Evolutionary conservation across 176 grass and related monocot genomes (phyloP).

Genomic region (Melocanna baccifera): DNA sequence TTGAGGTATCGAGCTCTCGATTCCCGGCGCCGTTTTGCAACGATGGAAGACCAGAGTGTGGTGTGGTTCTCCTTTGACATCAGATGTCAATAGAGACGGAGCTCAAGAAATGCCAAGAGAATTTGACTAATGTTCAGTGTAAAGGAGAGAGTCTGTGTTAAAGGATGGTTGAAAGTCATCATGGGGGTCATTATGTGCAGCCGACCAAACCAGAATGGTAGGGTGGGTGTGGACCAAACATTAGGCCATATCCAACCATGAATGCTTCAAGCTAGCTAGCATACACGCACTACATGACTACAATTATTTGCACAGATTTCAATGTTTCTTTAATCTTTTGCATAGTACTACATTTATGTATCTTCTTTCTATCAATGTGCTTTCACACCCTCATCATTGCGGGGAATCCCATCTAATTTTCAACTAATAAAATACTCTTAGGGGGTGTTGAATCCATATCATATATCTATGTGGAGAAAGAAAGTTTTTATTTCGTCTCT

Average conservation of each 20-base stretch:
- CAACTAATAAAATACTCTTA: too few species aligned
- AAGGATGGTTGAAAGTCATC: constrained; percentile 14
- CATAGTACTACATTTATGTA: background rate
- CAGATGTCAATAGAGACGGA: background rate
- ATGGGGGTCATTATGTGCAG: background rate
- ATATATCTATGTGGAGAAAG: too few species aligned
- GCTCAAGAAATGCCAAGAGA: background rate
- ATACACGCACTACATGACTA: background rate
- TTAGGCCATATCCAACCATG: constrained; percentile 43
- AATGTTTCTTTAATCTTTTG: background rate
- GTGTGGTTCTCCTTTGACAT: background rate
- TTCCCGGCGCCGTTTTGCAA: background rate
- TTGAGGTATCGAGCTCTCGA: background rate
- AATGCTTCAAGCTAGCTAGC: background rate
- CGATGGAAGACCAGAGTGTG: too few species aligned
- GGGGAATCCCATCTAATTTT: too few species aligned
- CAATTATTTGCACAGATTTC: background rate
- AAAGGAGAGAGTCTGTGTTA: background rate
- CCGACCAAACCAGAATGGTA: constrained; percentile 12
- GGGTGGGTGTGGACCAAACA: constrained; percentile 36
- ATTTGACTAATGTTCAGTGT: background rate
- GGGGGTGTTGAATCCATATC: too few species aligned
- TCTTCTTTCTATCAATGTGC: background rate
- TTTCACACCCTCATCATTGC: background rate
- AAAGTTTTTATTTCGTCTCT: too few species aligned